Percentiles rank a stretch among this genome's conserved stretches.
phyloP scores from a whole-genome alignment of 805 yeast species.

The Cyberlindnera euphorbiae region DNA sequence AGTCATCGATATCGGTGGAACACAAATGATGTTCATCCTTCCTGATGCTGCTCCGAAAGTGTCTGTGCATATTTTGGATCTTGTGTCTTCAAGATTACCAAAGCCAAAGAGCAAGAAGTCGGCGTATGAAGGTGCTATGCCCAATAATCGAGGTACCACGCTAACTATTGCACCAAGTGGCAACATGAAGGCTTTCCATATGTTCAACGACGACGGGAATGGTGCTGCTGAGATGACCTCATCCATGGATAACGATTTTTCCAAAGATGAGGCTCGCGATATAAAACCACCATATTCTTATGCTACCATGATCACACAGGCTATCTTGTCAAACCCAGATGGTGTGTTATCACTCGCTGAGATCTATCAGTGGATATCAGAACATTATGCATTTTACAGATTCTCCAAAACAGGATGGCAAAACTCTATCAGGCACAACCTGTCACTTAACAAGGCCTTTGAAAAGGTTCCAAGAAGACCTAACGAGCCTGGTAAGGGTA shows the following conservation, averaged over 20 bases:
- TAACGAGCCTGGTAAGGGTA: conserved; percentile 97
- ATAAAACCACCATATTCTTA: conserved; percentile 95
- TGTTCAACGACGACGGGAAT: conserved; percentile 38
- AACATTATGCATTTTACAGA: conserved; percentile 87
- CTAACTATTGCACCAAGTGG: conserved; percentile 5
- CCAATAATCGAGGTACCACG: conserved; percentile 17
- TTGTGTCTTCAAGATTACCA: conserved; percentile 30
- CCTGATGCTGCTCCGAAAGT: conserved; percentile 83
- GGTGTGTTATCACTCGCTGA: conserved; percentile 88
- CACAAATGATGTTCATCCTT: conserved; percentile 97
- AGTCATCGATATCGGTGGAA: conserved; percentile 89
- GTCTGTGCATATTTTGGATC: conserved; percentile 34
- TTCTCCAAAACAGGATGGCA: conserved; percentile 97
- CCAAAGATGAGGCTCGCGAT: conserved; percentile 87
- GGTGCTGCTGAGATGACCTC: conserved; percentile 4
- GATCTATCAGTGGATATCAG: conserved; percentile 85
- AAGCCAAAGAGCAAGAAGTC: conserved; percentile 23
- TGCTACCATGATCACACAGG: conserved; percentile 98
- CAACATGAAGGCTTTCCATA: conserved; percentile 45
- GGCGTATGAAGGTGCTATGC: conserved; percentile 1
- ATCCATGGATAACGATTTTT: conserved; percentile 48
- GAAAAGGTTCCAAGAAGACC: conserved; percentile 95
- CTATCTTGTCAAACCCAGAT: conserved; percentile 81
- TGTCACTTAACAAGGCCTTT: conserved; percentile 93
- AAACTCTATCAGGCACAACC: conserved; percentile 92